phyloP scores from a whole-genome alignment of 1,284 basidiomycete species.

The Sporisorium iseilematis-ciliati region DNA sequence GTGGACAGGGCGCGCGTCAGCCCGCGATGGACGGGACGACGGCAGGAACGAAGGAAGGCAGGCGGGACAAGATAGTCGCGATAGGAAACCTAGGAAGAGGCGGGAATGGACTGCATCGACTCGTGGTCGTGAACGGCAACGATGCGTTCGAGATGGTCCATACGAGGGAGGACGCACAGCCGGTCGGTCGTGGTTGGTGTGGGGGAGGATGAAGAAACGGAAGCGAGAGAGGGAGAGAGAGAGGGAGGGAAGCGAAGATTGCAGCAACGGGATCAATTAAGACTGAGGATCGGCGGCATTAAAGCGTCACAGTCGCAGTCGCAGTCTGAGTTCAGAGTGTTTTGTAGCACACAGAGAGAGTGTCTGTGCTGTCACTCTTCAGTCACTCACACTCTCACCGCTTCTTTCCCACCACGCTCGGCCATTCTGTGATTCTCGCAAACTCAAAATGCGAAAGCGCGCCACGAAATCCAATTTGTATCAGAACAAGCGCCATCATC shows the following conservation, averaged over 20 bases:
- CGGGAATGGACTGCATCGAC: background rate
- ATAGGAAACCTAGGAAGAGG: background rate
- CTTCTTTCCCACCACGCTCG: no score
- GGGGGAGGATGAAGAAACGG: no score
- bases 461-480: no score
- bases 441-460: no score
- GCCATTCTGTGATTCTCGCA: no score
- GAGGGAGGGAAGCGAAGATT: background rate
- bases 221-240: background rate
- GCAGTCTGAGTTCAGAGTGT: no score
- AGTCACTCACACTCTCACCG: no score
- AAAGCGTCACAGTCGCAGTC: no score
- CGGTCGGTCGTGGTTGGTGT: background rate
- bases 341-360: background rate
- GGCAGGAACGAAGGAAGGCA: background rate
- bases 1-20: background rate
- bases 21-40: background rate
- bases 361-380: no score
- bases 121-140: background rate
- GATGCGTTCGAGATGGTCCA: background rate
- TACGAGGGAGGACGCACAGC: no score
- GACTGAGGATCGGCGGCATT: no score
- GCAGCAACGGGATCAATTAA: background rate
- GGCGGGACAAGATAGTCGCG: background rate
- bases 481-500: no score